Conservation (phyloP, 352 stramenopile species). For the Phytophthora chlamydospora region DNA sequence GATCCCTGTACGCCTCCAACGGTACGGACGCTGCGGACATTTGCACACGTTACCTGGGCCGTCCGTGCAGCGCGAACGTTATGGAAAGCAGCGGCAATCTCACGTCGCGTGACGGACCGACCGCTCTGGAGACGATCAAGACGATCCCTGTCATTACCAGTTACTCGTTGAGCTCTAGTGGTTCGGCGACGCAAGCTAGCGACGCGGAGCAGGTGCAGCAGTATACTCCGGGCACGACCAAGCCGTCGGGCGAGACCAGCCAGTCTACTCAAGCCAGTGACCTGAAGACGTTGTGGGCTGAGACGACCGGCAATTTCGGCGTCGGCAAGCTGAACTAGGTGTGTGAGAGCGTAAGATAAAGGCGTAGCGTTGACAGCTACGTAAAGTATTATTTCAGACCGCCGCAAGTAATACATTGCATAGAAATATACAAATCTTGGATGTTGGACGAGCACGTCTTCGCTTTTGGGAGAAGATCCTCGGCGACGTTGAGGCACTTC, state of each 20-base stretch:
- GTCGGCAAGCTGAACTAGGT: slow-evolving; percentile 24
- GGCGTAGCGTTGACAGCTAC: background rate
- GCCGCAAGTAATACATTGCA: slow-evolving; percentile 11
- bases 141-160: slow-evolving; percentile 7
- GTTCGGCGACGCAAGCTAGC: background rate
- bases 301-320: slow-evolving; percentile 24
- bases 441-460: too few species aligned
- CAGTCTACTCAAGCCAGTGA: slow-evolving; percentile 13
- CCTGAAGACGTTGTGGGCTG: slow-evolving; percentile 21
- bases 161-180: slow-evolving; percentile 9
- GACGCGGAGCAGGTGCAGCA: slow-evolving; percentile 18
- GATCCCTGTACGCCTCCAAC: slow-evolving; percentile 18
- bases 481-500: too few species aligned
- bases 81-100: slow-evolving; percentile 37
- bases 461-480: too few species aligned
- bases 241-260: slow-evolving; percentile 16
- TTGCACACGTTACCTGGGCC: slow-evolving; percentile 26
- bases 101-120: slow-evolving; percentile 17
- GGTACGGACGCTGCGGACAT: slow-evolving; percentile 1
- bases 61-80: slow-evolving; percentile 31
- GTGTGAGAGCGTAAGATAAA: background rate
- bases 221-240: slow-evolving; percentile 20
- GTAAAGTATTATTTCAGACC: slow-evolving; percentile 19
- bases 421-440: slow-evolving; percentile 4
- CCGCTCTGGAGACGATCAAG: slow-evolving; percentile 22